These are phyloP conservation scores for Parathielavia appendiculata DNA, from an alignment of 495 filamentous ascomycete species.

Conservation along the genomic window DNA sequence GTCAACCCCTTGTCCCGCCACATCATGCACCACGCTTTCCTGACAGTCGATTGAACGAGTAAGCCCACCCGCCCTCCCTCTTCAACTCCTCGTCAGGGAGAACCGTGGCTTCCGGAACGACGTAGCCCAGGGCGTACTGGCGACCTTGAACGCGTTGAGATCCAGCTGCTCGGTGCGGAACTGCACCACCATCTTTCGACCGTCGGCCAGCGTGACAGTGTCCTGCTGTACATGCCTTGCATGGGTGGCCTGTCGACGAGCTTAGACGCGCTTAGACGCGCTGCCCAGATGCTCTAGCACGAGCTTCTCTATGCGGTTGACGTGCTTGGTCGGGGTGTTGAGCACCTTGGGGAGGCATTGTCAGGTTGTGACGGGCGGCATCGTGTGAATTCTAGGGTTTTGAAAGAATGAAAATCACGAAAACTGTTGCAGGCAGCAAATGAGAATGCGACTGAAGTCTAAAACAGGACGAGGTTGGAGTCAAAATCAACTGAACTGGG, in stretches of 20 bases:
- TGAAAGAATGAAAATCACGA: no score
- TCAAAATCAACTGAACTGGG: no score
- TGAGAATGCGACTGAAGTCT: no score
- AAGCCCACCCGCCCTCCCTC: conserved; percentile 8
- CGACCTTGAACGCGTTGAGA: conserved; percentile 12
- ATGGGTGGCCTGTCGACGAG: conserved; percentile 12
- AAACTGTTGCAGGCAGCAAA: no score
- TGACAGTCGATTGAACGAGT: conserved; percentile 11
- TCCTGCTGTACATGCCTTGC: conserved; percentile 15
- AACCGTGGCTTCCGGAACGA: conserved; percentile 7
- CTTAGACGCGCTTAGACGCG: conserved; percentile 14
- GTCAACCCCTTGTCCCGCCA: conserved; percentile 8
- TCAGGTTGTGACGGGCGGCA: conserved; percentile 1
- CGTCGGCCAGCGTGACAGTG: conserved; percentile 11
- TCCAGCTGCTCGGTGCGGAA: conserved; percentile 14
- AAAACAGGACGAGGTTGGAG: no score
- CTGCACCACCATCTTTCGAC: conserved; percentile 9
- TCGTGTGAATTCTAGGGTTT: neutral
- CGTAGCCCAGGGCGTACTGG: conserved; percentile 6
- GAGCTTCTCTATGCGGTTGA: conserved; percentile 9
- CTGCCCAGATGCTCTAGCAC: conserved; percentile 4
- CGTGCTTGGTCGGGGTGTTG: conserved; percentile 12
- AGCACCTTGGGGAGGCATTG: conserved; percentile 14
- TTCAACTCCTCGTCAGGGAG: conserved; percentile 8
- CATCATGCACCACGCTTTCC: conserved; percentile 4